Conservation (phyloP, 805 yeast species). For the Diddensiella transvaalensis region DNA sequence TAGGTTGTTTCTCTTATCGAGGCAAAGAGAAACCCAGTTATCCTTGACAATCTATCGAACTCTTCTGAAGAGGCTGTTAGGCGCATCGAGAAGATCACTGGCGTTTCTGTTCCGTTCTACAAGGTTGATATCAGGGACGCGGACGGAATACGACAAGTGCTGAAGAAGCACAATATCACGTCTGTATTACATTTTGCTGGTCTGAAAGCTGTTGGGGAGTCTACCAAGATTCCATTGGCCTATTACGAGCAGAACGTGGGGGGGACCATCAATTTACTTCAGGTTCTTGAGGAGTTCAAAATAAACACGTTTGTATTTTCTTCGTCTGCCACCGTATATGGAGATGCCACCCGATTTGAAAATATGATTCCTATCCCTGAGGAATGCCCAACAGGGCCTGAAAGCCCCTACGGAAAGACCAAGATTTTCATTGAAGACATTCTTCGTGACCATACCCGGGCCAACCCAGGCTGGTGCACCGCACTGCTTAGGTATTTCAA, state of each 20-base stretch:
- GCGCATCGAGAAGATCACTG: slow-evolving; percentile 54
- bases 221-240: slow-evolving; percentile 59
- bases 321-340: slow-evolving; percentile 80
- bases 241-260: slow-evolving; percentile 67
- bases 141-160: slow-evolving; percentile 46
- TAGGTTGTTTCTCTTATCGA: slow-evolving; percentile 51
- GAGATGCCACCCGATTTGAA: slow-evolving; percentile 70
- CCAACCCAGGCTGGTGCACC: slow-evolving; percentile 35
- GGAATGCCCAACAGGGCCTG: slow-evolving; percentile 68
- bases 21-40: slow-evolving; percentile 64
- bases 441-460: slow-evolving; percentile 49
- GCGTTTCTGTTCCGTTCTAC: slow-evolving; percentile 47
- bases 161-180: slow-evolving; percentile 45
- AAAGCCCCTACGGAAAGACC: slow-evolving; percentile 75
- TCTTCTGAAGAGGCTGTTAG: slow-evolving; percentile 64
- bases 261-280: slow-evolving; percentile 59
- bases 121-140: slow-evolving; percentile 55
- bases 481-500: slow-evolving; percentile 76
- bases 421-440: slow-evolving; percentile 63
- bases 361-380: slow-evolving; percentile 79
- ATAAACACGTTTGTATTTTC: slow-evolving; percentile 63
- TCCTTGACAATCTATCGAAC: slow-evolving; percentile 66
- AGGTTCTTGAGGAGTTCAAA: slow-evolving; percentile 45
- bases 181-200: slow-evolving; percentile 80
- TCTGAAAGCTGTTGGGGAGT: slow-evolving; percentile 79